phyloP scores from a whole-genome alignment of 2,329 filamentous ascomycete genomes.

The Triangularia verruculosa region DNA sequence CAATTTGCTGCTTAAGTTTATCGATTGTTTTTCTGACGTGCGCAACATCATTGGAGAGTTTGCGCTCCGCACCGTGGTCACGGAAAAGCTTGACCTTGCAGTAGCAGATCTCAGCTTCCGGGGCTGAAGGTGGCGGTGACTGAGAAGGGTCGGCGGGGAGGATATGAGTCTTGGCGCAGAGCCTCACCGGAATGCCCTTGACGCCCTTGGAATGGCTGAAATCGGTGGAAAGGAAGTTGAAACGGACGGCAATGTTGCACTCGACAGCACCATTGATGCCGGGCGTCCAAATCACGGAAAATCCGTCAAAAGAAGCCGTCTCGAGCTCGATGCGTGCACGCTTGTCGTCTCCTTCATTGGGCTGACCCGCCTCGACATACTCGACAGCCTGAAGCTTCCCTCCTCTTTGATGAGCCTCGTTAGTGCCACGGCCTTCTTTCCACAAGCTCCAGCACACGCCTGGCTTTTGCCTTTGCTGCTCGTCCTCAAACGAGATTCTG shows the following conservation, averaged over 20 bases:
- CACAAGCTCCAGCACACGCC: slow-evolving; percentile 72
- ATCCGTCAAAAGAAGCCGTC: slow-evolving; percentile 84
- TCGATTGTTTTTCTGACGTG: slow-evolving; percentile 97
- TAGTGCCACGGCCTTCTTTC: slow-evolving; percentile 96
- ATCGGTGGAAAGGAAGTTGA: slow-evolving; percentile 97
- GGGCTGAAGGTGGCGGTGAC: slow-evolving; percentile 40
- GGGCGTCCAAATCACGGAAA: slow-evolving; percentile 85
- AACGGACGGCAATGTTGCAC: slow-evolving; percentile 84
- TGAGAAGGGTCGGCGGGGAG: slow-evolving; percentile 53
- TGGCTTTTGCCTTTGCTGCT: slow-evolving; percentile 79
- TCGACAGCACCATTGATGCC: slow-evolving; percentile 66
- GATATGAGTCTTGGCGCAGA: slow-evolving; percentile 85
- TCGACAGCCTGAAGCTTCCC: slow-evolving; percentile 93
- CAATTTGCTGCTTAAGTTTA: slow-evolving; percentile 90
- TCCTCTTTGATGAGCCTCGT: slow-evolving; percentile 89
- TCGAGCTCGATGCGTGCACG: slow-evolving; percentile 68
- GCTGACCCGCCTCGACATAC: slow-evolving; percentile 70
- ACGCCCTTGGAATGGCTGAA: slow-evolving; percentile 99
- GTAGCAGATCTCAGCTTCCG: slow-evolving; percentile 73
- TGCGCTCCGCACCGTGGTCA: slow-evolving; percentile 92
- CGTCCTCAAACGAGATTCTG: slow-evolving; percentile 95
- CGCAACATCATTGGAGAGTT: slow-evolving; percentile 88
- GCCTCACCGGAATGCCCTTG: slow-evolving; percentile 90
- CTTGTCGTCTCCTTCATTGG: slow-evolving; percentile 61
- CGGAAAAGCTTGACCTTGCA: slow-evolving; percentile 97